phyloP scores from a whole-genome alignment of 768 basidiomycete species.

The Trametes cingulata region DNA sequence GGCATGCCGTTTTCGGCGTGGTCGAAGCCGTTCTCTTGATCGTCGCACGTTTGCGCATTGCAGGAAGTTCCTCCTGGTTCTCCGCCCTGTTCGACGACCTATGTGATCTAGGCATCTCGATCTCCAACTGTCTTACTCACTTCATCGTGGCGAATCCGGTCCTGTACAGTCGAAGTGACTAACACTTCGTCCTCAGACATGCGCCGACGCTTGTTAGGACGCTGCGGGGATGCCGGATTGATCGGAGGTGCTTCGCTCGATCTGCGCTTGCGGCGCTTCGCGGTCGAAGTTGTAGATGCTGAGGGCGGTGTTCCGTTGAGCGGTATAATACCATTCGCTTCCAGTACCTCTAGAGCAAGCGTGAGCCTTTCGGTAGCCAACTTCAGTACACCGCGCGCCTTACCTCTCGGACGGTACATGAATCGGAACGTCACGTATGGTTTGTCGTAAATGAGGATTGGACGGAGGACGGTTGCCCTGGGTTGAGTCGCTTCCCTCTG shows the following conservation, averaged over 20 bases:
- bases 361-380: neutral
- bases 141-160: neutral
- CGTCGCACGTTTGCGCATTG: no score
- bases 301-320: neutral
- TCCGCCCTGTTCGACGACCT: no score
- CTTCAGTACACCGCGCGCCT: neutral
- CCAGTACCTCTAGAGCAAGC: neutral
- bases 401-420: conserved; percentile 19
- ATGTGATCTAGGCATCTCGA: no score
- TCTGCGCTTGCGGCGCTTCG: neutral
- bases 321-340: conserved; percentile 8
- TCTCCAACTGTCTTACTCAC: neutral
- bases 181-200: neutral
- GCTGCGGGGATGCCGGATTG: neutral
- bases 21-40: no score
- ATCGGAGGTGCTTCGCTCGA: neutral
- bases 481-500: neutral
- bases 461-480: neutral
- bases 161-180: neutral
- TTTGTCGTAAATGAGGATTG: conserved; percentile 15
- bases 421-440: conserved; percentile 19
- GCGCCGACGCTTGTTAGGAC: neutral
- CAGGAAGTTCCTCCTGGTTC: no score
- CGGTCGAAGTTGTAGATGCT: neutral
- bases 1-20: neutral